Base-by-base conservation (phyloP, 345 rosid species). In the Hibiscus tridactylites region DNA sequence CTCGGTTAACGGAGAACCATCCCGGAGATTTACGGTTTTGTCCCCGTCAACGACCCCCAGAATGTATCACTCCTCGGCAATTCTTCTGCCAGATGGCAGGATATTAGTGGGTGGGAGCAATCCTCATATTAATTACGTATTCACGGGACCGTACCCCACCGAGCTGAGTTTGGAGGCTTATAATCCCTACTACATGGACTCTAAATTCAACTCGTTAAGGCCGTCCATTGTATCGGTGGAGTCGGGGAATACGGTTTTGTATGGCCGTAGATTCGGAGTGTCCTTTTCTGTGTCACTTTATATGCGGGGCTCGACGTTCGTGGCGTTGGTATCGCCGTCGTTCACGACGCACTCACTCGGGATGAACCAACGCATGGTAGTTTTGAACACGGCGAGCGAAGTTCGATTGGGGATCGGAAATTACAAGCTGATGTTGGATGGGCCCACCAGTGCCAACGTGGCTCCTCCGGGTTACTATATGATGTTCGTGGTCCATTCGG, bases 71-170 rank as follows among this genome's bases (percentile, higher is more conserved):
- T 88, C 98, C 0, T 65, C 92, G 0, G 91, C 94, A 3, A 77
- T 79, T 50, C 81, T 93, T 33, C 76, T 89, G 71, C 84, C 88
- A 59, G 98, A 93, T 64, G 96, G 94, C 21, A 84, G 97, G 72
- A 79, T 93, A 21, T 75, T 93, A 24, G 89, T 93, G 65, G 96
- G 92, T 12, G 98, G 98, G 19, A 90, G 98, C 80, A 93, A 93
- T 73, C 98, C 96, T 15, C 87, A 93, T 82, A 65, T 65, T 29
- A 76, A 37, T 58, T 90, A 93, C 81, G 82, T 88, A 76, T 91
- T 90, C 85, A 87, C 84, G 13, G 89, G 84, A 52, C n/a, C 64
- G 17, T 88, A 87, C 77, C 91, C 87, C 57, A 91, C 97, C 3
- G 91, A 89, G 35, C 79, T 93, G 71, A 90, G 97, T 74, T 81